A percentile compares a stretch with the other conserved stretches of the same genome.
Conservation (phyloP, 148 eudicot species). For the Arbutus unedo region DNA sequence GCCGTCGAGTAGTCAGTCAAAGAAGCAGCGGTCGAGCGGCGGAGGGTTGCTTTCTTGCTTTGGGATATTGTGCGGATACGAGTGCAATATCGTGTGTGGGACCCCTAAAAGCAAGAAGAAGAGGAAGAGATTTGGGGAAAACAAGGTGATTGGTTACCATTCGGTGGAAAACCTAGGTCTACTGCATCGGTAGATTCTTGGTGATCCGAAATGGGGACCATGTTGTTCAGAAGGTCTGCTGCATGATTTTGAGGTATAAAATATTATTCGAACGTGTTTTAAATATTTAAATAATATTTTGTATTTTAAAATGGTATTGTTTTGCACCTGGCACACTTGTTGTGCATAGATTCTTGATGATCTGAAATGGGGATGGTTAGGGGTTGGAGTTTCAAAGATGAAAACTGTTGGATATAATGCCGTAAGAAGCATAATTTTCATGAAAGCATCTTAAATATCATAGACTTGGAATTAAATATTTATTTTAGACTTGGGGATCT, state of each 20-base stretch:
- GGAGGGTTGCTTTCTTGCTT: constrained; percentile 32
- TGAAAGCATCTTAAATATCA: too few species aligned
- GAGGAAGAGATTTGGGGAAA: constrained; percentile 1
- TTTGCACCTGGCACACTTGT: too few species aligned
- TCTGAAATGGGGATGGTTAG: neutral
- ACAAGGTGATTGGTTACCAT: neutral
- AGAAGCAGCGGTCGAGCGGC: constrained; percentile 7
- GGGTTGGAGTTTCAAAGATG: neutral
- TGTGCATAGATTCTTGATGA: neutral
- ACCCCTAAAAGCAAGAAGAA: constrained; percentile 4
- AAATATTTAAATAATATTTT: too few species aligned
- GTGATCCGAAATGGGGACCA: neutral
- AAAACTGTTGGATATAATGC: too few species aligned
- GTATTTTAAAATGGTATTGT: too few species aligned
- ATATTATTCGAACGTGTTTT: too few species aligned
- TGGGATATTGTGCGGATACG: constrained; percentile 25
- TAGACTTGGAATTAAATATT: too few species aligned
- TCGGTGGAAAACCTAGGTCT: neutral
- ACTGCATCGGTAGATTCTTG: neutral
- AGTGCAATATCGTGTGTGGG: constrained; percentile 30
- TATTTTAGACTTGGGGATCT: too few species aligned
- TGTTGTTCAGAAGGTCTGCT: too few species aligned
- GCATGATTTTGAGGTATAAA: too few species aligned
- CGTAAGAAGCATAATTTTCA: too few species aligned
- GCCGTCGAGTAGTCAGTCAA: neutral